Evolutionary conservation across 1,139 yeast species (phyloP), one percentile per base, ranked within the genome.

Genomic region (Trichomonascaceae sp.): DNA sequence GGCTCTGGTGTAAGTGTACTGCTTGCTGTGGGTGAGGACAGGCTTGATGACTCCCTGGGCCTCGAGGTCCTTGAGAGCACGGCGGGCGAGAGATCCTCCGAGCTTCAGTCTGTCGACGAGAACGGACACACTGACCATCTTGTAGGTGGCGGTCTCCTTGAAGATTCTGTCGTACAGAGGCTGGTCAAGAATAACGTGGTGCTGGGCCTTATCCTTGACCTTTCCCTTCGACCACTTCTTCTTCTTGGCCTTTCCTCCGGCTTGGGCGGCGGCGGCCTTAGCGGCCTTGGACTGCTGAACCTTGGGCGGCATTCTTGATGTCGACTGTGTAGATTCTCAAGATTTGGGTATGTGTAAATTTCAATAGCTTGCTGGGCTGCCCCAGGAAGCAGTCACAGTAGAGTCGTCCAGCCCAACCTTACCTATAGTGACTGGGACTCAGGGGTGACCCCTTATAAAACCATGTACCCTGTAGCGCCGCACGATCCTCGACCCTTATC

Each of bases 161-260:
- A 85, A 69, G 74, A 89, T 82, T 76, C 95, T 84, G 92, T 89
- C 98, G 74, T 80, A 85, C 67, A 87, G 82, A 57, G 89, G 94
- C 74, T 92, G 96, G 71, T 89, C 98, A 62, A 92, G 76, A 67
- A 82, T 74, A 62, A 89, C 89, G 64, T 85, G 77, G 77, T 89
- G 98, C 69, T 82, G 93, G 59, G 98, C 98, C 93, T 82, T 89
- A 73, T 89, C 99, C 92, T 92, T 92, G 69, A 85, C 95, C 81
- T 93, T 85, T 71, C 96, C 96, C 78, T 89, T 87, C 79, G 93
- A 81, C 98, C 98, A 89, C 95, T 89, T 89, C 93, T 89, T 89
- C 85, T 92, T 89, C 72, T 95, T 85, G 69, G 89, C 85, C 84
- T 89, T 89, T 78, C 97, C 96, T 81, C 97, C 97, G 67, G 97